Conservation (phyloP, 257 asterid genomes). For the Parsonsia alboflavescens region DNA sequence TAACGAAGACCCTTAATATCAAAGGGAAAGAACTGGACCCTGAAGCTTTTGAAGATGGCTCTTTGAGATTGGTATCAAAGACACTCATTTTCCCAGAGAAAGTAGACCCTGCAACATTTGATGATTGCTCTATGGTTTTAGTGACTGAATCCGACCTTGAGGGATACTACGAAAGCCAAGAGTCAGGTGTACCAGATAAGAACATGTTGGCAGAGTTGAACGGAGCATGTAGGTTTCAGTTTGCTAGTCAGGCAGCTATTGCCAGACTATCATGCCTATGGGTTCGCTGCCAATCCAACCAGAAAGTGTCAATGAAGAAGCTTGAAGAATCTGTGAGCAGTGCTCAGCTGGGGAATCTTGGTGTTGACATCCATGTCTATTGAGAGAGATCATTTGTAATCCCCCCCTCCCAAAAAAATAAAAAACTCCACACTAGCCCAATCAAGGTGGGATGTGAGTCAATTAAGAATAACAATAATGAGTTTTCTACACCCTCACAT, state of each 20-base stretch:
- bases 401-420: no score
- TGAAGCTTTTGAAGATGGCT: constrained; percentile 56
- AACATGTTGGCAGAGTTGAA: constrained; percentile 34
- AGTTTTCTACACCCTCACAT: background rate
- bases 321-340: constrained; percentile 21
- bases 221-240: constrained; percentile 59
- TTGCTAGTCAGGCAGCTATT: constrained; percentile 66
- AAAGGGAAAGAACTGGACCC: constrained; percentile 19
- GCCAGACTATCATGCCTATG: constrained; percentile 66
- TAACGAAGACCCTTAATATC: constrained; percentile 13
- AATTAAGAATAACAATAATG: constrained; percentile 6
- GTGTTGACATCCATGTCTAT: constrained; percentile 59
- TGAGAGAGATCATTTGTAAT: constrained; percentile 24
- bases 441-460: constrained; percentile 2
- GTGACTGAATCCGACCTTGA: constrained; percentile 80
- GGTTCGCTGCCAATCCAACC: constrained; percentile 50
- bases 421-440: constrained; percentile 3
- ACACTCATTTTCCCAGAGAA: constrained; percentile 21
- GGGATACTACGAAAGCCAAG: constrained; percentile 58
- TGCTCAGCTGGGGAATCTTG: constrained; percentile 32
- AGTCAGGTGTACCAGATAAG: constrained; percentile 19
- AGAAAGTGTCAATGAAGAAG: constrained; percentile 45
- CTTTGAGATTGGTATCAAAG: constrained; percentile 34
- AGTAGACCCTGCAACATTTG: constrained; percentile 40
- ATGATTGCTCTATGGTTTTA: constrained; percentile 63